Evolutionary conservation across 345 rosid genomes (phyloP), one percentile per base, ranked within the genome.

Genomic region (Erucastrum elatum): DNA sequence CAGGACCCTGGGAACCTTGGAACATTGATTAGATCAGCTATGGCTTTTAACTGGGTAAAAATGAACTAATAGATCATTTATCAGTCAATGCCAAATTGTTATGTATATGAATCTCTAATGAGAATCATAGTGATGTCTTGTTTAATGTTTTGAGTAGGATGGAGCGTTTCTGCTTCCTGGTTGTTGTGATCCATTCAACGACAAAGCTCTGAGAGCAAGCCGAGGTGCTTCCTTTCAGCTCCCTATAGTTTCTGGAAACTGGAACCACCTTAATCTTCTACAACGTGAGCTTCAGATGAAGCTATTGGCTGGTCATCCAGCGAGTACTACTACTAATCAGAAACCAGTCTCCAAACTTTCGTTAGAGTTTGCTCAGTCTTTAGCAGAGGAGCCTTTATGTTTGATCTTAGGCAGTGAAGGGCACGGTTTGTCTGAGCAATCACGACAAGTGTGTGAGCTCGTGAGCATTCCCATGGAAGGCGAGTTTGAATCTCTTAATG

Each of bases 1-100:
- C 97, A 94, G 97, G 98, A 94, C 72, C 97, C 94, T 2, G 98
- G 98, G 70, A 94, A 94, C 83, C 93, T 94, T 2, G 98, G 98
- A 8, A 89, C 98, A 16, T 79, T 92, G 75, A 83, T 94, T 64
- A 88, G 98, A 84, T 90, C 98, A 65, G 95, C 97, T 69, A 84
- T 88, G 77, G 97, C 97, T 35, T 94, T 94, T 85, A 84, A 82
- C 64, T 94, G 98, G 97, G 98, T 92, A n/a, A n/a, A n/a, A n/a
- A n/a, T n/a, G n/a, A n/a, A n/a, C n/a, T n/a, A n/a, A n/a, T n/a
- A n/a, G n/a, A n/a, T n/a, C n/a, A n/a, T n/a, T n/a, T n/a, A n/a
- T n/a, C n/a, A n/a, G n/a, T n/a, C n/a, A n/a, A n/a, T 75, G 29
- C 75, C 26, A 39, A 0, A 0, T 66, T 39, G 10, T 0, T 10